A percentile compares a stretch with the other conserved stretches of the same genome.
Conservation (phyloP, 208 protist species). For the Leishmania tarentolae region DNA sequence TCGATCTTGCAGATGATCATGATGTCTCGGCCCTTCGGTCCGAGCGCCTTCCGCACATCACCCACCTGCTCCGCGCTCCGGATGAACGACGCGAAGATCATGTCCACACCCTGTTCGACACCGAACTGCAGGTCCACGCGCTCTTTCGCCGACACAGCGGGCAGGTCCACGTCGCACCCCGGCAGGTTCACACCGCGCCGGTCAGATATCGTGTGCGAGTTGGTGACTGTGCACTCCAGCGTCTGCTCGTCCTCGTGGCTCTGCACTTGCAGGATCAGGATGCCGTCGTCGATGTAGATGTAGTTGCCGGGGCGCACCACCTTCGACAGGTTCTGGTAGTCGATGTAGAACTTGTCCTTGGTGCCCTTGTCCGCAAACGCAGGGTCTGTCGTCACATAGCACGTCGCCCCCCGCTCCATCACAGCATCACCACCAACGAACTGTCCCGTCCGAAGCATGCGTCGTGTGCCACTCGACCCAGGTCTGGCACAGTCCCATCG, state of each 20-base stretch:
- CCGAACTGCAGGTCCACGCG: slow-evolving; percentile 93
- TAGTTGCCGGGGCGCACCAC: slow-evolving; percentile 79
- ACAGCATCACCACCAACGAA: slow-evolving; percentile 77
- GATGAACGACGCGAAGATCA: slow-evolving; percentile 99
- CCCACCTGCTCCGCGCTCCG: slow-evolving; percentile 93
- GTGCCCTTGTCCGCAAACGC: slow-evolving; percentile 80
- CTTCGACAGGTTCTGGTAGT: slow-evolving; percentile 89
- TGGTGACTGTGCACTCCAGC: slow-evolving; percentile 83
- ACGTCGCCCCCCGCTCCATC: slow-evolving; percentile 69
- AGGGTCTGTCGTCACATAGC: slow-evolving; percentile 92
- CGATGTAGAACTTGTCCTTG: slow-evolving; percentile 89
- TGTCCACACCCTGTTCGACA: slow-evolving; percentile 97
- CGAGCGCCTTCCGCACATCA: slow-evolving; percentile 92
- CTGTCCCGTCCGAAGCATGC: slow-evolving; percentile 88
- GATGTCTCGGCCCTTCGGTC: slow-evolving; percentile 88
- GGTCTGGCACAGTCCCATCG: not conserved
- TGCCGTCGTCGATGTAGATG: slow-evolving; percentile 97
- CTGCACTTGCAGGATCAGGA: slow-evolving; percentile 91
- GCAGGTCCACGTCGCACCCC: slow-evolving; percentile 86
- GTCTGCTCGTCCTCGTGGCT: slow-evolving; percentile 70
- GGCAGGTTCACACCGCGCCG: slow-evolving; percentile 91
- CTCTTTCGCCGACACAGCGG: slow-evolving; percentile 94
- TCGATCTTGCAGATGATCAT: slow-evolving; percentile 99
- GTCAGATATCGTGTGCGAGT: slow-evolving; percentile 78
- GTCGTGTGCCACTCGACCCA: no score